Conservation (phyloP, 2,329 filamentous ascomycete genomes). For the Fusarium illudens region DNA sequence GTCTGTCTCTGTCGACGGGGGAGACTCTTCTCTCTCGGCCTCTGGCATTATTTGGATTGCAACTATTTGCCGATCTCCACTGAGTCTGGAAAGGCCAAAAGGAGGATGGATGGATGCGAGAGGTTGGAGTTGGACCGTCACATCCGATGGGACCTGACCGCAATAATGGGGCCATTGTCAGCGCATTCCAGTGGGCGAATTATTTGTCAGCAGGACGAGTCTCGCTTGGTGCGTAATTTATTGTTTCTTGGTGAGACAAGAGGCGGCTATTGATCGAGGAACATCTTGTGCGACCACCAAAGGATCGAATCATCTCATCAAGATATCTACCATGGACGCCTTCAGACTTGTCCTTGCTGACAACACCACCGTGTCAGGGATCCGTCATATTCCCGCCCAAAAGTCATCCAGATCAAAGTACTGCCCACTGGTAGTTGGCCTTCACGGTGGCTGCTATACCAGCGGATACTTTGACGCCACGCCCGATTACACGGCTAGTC, state of each 20-base stretch:
- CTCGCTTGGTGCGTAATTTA: background rate
- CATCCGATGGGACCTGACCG: background rate
- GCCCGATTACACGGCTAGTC: conserved; percentile 17
- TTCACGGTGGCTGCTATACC: conserved; percentile 34
- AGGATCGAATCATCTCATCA: background rate
- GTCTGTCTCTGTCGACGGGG: background rate
- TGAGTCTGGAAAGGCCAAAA: background rate
- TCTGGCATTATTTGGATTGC: conserved; percentile 1
- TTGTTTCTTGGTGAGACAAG: background rate
- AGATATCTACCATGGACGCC: conserved; percentile 12
- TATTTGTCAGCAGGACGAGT: background rate
- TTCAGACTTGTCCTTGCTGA: conserved; percentile 26
- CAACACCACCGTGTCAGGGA: conserved; percentile 18
- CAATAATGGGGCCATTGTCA: background rate
- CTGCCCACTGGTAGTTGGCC: conserved; percentile 29
- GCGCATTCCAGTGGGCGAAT: background rate
- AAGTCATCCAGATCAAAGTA: conserved; percentile 6
- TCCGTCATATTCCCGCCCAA: conserved; percentile 22
- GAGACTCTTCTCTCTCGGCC: background rate
- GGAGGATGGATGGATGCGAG: background rate
- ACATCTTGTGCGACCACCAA: background rate
- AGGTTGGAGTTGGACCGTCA: background rate
- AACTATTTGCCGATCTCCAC: background rate
- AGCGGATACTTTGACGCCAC: conserved; percentile 35
- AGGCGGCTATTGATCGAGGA: background rate